phyloP scores from a whole-genome alignment of 805 yeast genomes.

The Pichia membranifaciens region DNA sequence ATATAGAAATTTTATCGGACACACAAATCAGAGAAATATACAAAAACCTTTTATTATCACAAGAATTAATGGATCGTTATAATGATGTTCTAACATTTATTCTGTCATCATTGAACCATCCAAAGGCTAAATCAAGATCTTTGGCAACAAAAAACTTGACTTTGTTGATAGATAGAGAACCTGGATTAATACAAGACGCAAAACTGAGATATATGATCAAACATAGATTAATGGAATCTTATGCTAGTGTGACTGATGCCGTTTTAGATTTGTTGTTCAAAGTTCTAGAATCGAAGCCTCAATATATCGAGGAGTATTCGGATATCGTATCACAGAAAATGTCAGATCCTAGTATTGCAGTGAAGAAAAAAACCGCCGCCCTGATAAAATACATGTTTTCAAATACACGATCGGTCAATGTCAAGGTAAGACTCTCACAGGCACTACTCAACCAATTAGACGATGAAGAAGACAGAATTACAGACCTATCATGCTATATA shows the following conservation, averaged over 20 bases:
- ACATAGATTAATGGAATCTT: conserved; percentile 47
- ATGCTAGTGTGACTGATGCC: conserved; percentile 72
- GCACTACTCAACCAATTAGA: conserved; percentile 50
- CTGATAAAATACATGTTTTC: conserved; percentile 45
- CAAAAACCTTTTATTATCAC: conserved; percentile 24
- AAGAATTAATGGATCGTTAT: conserved; percentile 36
- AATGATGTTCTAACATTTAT: conserved; percentile 49
- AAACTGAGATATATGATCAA: conserved; percentile 49
- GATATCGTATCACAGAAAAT: conserved; percentile 42
- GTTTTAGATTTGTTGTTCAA: conserved; percentile 59
- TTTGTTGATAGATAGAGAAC: conserved; percentile 46
- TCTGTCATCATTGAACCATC: conserved; percentile 41
- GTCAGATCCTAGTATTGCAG: conserved; percentile 56
- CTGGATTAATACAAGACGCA: conserved; percentile 43
- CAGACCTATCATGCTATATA: conserved; percentile 35
- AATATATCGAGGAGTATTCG: conserved; percentile 43
- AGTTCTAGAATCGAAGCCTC: conserved; percentile 40
- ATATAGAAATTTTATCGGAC: conserved; percentile 1
- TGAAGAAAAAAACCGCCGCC: conserved; percentile 56
- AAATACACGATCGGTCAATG: conserved; percentile 24
- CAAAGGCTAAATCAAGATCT: conserved; percentile 48
- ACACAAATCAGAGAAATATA: conserved; percentile 16
- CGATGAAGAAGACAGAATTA: conserved; percentile 62
- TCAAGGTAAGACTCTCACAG: conserved; percentile 42
- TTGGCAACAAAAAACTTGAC: conserved; percentile 64